Evolutionary conservation across 148 eudicot species (phyloP), one percentile per base, ranked within the genome.

Genomic region (Rheum nobile): DNA sequence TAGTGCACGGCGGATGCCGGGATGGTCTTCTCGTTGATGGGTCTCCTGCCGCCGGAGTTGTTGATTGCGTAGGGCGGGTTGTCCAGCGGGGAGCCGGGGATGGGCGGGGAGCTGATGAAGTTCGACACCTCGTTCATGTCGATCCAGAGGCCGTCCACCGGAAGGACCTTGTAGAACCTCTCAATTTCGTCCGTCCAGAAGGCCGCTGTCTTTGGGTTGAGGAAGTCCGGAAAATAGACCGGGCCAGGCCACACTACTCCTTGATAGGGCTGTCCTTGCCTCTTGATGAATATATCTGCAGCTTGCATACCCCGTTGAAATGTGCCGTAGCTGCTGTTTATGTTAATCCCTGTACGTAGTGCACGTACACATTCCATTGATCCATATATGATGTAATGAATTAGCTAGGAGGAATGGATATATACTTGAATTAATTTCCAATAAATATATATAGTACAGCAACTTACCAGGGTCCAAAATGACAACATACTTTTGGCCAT

Each of bases 391-490:
- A n/a, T n/a, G n/a, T n/a, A n/a, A n/a, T n/a, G n/a, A n/a, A n/a
- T n/a, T n/a, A n/a, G n/a, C n/a, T n/a, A n/a, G n/a, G n/a, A n/a
- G n/a, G n/a, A n/a, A n/a, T n/a, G n/a, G n/a, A n/a, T n/a, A n/a
- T n/a, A n/a, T n/a, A n/a, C n/a, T n/a, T n/a, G n/a, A n/a, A n/a
- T n/a, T n/a, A n/a, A n/a, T n/a, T n/a, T n/a, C n/a, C n/a, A n/a
- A n/a, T n/a, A n/a, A n/a, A n/a, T n/a, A n/a, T n/a, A n/a, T n/a
- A n/a, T n/a, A n/a, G n/a, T n/a, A 13, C 8, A 3, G 21, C 8
- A 57, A 57, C 70, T 80, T 82, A 92, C 98, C 98, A 28, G 98
- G 96, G 83, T 93, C 98, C 72, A 93, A 50, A 68, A 93, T 93
- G 34, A 85, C 74, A 6, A 93, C 93, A 72, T 90, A 90, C 77